Conservation (phyloP, 306 rosid genomes). For the Lupinus albus region DNA sequence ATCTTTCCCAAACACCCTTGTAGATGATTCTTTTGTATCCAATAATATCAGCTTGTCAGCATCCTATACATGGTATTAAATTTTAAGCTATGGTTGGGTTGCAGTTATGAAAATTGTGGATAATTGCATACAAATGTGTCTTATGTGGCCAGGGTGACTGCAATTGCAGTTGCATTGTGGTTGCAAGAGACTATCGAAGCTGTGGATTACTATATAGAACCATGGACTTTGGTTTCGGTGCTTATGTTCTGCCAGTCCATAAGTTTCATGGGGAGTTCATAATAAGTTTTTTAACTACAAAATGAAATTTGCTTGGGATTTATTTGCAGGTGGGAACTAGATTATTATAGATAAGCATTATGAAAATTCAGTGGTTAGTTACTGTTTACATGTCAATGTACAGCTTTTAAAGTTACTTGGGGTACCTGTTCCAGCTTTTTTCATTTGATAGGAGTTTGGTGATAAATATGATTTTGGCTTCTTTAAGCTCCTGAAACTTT, state of each 20-base stretch:
- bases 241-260: constrained; percentile 23
- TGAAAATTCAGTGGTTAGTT: constrained; percentile 25
- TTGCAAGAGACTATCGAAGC: too few relatives aligned
- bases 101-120: background rate
- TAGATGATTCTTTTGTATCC: background rate
- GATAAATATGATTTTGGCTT: constrained; percentile 12
- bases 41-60: constrained; percentile 9
- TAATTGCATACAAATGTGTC: too few relatives aligned
- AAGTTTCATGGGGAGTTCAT: background rate
- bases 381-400: background rate
- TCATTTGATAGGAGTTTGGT: background rate
- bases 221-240: background rate
- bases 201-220: background rate
- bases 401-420: background rate
- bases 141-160: too few relatives aligned
- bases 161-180: too few relatives aligned
- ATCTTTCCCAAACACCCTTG: too few relatives aligned
- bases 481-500: constrained; percentile 19
- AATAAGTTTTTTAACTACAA: background rate
- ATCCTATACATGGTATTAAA: background rate
- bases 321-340: constrained; percentile 1
- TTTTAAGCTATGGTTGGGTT: background rate
- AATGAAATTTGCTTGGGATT: background rate
- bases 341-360: constrained; percentile 17
- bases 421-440: background rate